Conservation (phyloP, 257 asterid species). For the Solanum pimpinellifolium region DNA sequence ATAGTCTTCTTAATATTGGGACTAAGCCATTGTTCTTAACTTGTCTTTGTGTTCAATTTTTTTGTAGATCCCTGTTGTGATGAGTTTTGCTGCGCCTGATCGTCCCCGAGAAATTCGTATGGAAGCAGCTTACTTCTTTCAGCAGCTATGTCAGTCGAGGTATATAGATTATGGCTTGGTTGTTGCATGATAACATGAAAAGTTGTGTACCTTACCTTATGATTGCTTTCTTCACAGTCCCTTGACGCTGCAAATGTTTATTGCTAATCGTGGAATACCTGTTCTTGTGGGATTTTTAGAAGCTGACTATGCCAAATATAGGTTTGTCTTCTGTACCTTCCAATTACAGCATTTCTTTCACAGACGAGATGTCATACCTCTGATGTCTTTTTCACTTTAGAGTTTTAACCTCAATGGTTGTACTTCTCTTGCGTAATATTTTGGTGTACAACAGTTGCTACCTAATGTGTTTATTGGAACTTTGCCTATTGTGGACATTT, state of each 20-base stretch:
- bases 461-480: not conserved
- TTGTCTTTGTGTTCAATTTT: not conserved
- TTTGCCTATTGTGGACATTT: not conserved
- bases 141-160: conserved; percentile 99
- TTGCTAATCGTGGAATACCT: conserved; percentile 96
- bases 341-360: not conserved
- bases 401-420: not conserved
- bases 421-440: not conserved
- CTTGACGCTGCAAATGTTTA: conserved; percentile 91
- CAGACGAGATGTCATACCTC: not conserved
- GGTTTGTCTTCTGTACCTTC: conserved; percentile 37
- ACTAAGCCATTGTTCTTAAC: not conserved
- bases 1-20: not conserved
- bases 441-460: not conserved
- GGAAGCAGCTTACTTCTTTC: conserved; percentile 94
- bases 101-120: conserved; percentile 92
- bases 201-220: not conserved
- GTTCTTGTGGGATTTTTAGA: conserved; percentile 93
- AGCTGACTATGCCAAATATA: conserved; percentile 93
- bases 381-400: not conserved
- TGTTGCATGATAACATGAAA: not conserved
- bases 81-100: conserved; percentile 92
- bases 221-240: conserved; percentile 46
- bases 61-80: conserved; percentile 73
- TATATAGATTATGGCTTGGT: conserved; percentile 9